Evolutionary conservation across 2,329 filamentous ascomycete species (phyloP), one percentile per base, ranked within the genome.

Genomic region (Penicillium sp.): DNA sequence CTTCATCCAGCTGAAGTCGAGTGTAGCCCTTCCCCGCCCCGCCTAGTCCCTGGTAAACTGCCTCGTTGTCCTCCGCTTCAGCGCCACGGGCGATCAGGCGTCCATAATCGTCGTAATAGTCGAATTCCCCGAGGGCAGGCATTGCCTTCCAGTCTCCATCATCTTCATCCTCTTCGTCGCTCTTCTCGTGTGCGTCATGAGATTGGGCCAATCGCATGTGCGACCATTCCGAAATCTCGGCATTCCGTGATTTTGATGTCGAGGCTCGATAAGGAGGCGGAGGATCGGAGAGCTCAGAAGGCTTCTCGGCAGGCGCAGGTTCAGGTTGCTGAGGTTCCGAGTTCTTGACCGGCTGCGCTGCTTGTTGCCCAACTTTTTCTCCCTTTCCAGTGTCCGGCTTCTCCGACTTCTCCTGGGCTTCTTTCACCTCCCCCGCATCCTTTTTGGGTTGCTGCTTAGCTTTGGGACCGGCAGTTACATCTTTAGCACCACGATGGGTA

Each of bases 11-110:
- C 55, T 95, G 82, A n/a, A 98, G 89, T 42, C 90, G 81, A 0
- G 93, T 98, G 68, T 98, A 98, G 4, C 93, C 93, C 70, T 90
- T 96, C 33, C 90, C 90, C 7, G 92, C 92, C 25, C 91, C 91
- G 23, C 92, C 91, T 0, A 95, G 79, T 12, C 86, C 86, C 20
- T 78, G 81, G 62, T 95, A 95, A 37, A 81, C 84, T 53, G 84
- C 81, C 47, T 86, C 85, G 42, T 89, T 84, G 12, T 84, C 81
- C 27, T 80, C 81, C 52, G 86, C 82, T 33, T 80, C 76, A 50
- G 86, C 86, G 60, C 95, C 92, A 55, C 81, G 85, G 10, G 93
- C 93, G 56, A 98, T 79, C 25, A 98, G 78, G 58, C 81, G 88
- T 59, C 95, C 88, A 67, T 95, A 86, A 63, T 98, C 93, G 66